Conservation (phyloP, 1,284 basidiomycete species). For the Cryptococcus depauperatus region DNA sequence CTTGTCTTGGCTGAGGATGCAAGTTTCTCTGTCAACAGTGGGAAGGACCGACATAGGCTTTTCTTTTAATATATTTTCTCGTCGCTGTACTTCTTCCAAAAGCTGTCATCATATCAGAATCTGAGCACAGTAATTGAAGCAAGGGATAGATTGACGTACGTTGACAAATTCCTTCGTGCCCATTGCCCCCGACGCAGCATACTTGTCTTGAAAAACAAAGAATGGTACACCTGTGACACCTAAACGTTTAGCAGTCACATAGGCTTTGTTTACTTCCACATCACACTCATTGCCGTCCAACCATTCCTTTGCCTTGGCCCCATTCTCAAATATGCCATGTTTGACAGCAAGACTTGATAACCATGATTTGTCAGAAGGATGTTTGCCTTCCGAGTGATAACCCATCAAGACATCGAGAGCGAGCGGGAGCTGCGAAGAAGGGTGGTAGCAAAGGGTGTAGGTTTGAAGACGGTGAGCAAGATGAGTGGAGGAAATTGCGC, state of each 20-base stretch:
- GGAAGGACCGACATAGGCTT: slow-evolving; percentile 1
- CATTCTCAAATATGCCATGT: slow-evolving; percentile 36
- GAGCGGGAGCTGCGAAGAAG: slow-evolving; percentile 34
- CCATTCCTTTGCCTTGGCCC: slow-evolving; percentile 29
- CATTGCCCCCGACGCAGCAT: slow-evolving; percentile 45
- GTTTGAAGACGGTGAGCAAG: slow-evolving; percentile 42
- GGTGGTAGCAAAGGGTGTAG: slow-evolving; percentile 31
- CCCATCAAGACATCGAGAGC: slow-evolving; percentile 35
- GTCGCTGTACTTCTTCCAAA: slow-evolving; percentile 18
- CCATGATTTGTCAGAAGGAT: slow-evolving; percentile 34
- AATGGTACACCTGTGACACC: slow-evolving; percentile 49
- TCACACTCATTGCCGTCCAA: slow-evolving; percentile 32
- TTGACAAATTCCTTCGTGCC: slow-evolving; percentile 48
- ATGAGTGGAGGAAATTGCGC: slow-evolving; percentile 39
- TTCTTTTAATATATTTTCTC: slow-evolving; percentile 9
- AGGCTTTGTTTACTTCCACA: slow-evolving; percentile 35
- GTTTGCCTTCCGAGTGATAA: slow-evolving; percentile 43
- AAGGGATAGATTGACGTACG: slow-evolving; percentile 24
- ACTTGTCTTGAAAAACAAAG: slow-evolving; percentile 44
- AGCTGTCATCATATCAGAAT: slow-evolving; percentile 6
- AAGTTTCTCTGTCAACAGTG: background rate
- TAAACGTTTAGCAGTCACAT: slow-evolving; percentile 28
- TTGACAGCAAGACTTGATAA: slow-evolving; percentile 39
- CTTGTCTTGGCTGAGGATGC: background rate
- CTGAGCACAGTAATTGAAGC: background rate